Percentiles rank a stretch among this genome's conserved stretches.
Evolutionary conservation across 352 stramenopile genomes (phyloP).

Genomic region (Pilasporangium apinafurcum): DNA sequence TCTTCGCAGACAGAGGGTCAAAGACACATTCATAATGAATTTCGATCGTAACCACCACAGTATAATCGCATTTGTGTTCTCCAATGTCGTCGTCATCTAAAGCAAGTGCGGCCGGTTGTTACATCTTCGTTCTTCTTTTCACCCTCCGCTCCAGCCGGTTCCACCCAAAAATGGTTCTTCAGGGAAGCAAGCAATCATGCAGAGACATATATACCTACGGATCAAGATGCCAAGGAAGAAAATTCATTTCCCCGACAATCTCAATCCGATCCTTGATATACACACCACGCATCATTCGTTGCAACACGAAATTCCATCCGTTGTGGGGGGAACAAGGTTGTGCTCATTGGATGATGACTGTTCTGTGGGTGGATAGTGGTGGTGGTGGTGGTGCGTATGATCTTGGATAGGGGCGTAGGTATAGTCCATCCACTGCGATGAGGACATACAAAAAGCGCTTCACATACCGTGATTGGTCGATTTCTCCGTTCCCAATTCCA

Average conservation of each 20-base stretch:
- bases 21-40: too few relatives aligned
- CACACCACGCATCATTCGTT: conserved; percentile 45
- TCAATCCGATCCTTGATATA: conserved; percentile 87
- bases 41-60: too few relatives aligned
- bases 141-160: not conserved
- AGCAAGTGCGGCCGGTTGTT: not conserved
- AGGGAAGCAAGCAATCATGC: conserved; percentile 34
- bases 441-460: not conserved
- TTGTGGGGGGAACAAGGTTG: not conserved
- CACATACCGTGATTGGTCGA: conserved; percentile 67
- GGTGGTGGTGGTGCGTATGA: not conserved
- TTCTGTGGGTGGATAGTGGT: not conserved
- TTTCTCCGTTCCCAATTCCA: conserved; percentile 78
- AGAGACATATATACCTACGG: conserved; percentile 86
- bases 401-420: conserved; percentile 7
- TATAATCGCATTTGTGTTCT: too few relatives aligned
- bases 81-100: not conserved
- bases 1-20: not conserved
- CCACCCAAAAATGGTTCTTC: conserved; percentile 1
- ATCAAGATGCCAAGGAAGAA: conserved; percentile 20
- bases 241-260: conserved; percentile 2
- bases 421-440: not conserved
- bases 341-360: conserved; percentile 2
- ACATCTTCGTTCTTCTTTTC: not conserved
- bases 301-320: conserved; percentile 14